Evolutionary conservation across 2,329 filamentous ascomycete genomes (phyloP).

Genomic region (Colletotrichum orbiculare): DNA sequence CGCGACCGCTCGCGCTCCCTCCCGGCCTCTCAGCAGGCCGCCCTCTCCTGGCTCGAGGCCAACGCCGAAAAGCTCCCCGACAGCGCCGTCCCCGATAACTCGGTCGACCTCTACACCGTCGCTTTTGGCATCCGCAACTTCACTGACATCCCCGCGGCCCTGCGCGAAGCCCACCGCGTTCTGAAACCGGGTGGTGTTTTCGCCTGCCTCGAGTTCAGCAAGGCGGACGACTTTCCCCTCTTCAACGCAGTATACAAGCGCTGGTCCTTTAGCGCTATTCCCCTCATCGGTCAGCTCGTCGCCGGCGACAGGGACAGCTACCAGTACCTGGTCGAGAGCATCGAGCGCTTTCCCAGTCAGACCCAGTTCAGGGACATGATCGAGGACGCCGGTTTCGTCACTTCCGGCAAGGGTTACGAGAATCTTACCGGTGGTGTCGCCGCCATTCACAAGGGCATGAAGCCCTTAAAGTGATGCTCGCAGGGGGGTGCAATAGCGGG

Average conservation of each 20-base stretch:
- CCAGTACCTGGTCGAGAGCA: constrained; percentile 98
- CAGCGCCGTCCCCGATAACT: constrained; percentile 70
- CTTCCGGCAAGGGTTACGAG: constrained; percentile 87
- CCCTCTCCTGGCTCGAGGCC: constrained; percentile 83
- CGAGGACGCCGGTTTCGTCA: constrained; percentile 82
- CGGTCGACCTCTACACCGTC: constrained; percentile 95
- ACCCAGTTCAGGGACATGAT: constrained; percentile 87
- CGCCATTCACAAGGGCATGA: constrained; percentile 96
- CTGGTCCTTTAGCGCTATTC: constrained; percentile 96
- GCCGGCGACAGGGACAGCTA: constrained; percentile 95
- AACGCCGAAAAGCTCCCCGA: constrained; percentile 82
- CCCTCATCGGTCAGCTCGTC: constrained; percentile 93
- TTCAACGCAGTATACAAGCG: constrained; percentile 91
- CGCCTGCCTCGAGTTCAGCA: constrained; percentile 94
- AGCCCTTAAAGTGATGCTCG: constrained; percentile 62
- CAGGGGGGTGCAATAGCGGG: background rate
- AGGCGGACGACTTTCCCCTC: constrained; percentile 78
- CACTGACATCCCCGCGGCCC: constrained; percentile 85
- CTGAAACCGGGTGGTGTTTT: constrained; percentile 96
- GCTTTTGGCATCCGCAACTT: constrained; percentile 99
- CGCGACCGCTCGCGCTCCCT: constrained; percentile 76
- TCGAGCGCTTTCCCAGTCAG: constrained; percentile 91
- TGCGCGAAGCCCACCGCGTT: constrained; percentile 86
- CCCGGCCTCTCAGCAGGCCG: constrained; percentile 64
- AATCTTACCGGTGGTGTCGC: constrained; percentile 93